Percentiles rank a stretch among this genome's conserved stretches.
These are phyloP conservation scores for Rhodotorula diobovata DNA, from an alignment of 768 basidiomycete species.

Conservation along the genomic window DNA sequence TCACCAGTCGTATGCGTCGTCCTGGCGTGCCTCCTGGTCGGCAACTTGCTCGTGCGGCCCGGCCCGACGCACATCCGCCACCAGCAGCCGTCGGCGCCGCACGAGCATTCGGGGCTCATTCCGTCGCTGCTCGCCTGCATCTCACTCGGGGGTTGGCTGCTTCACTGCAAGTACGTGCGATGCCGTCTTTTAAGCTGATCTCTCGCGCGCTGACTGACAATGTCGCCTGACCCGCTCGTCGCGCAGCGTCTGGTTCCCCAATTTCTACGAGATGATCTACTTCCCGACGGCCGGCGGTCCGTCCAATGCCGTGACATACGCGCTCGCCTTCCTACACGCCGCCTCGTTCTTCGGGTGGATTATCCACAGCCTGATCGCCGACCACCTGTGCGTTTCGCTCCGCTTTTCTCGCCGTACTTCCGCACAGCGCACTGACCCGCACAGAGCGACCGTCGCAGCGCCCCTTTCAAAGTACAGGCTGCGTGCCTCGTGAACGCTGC, in stretches of 20 bases:
- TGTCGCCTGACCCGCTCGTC: no score
- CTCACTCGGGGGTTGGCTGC: not conserved
- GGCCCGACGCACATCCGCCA: constrained; percentile 4
- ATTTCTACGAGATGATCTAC: constrained; percentile 42
- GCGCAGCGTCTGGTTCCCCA: constrained; percentile 50
- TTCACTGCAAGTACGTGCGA: not conserved
- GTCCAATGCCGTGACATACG: constrained; percentile 1
- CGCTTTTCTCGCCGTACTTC: not conserved
- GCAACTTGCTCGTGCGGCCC: constrained; percentile 50
- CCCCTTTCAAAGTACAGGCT: constrained; percentile 1
- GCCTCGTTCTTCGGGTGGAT: constrained; percentile 58
- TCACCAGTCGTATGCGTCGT: constrained; percentile 51
- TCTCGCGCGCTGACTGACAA: no score
- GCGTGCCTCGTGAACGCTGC: constrained; percentile 37
- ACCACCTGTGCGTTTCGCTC: not conserved
- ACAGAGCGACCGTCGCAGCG: not conserved
- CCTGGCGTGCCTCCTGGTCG: constrained; percentile 49
- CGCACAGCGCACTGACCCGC: not conserved
- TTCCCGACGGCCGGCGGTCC: constrained; percentile 19
- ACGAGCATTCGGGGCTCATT: constrained; percentile 15
- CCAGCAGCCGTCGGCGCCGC: constrained; percentile 14
- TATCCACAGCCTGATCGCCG: constrained; percentile 50
- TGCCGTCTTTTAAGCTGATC: not conserved
- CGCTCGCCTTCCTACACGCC: constrained; percentile 63
- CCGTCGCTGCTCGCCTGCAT: not conserved